Conservation (phyloP, 192 early-diverging fungal species). For the Kickxella alabastrina region DNA sequence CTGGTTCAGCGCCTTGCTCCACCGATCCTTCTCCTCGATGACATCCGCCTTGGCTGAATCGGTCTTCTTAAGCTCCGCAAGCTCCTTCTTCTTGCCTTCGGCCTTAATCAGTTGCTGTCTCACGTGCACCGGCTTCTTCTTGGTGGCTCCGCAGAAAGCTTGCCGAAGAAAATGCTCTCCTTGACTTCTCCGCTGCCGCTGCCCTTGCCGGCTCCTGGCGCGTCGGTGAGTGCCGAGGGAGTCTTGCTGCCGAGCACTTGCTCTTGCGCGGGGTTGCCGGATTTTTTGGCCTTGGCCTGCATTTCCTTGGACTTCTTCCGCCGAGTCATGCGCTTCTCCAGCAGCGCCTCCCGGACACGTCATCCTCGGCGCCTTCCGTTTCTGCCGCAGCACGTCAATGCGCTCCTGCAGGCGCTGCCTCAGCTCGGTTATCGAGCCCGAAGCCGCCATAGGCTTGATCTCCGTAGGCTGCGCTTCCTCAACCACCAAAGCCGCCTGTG, state of each 20-base stretch:
- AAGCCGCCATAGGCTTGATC: slow-evolving; percentile 28
- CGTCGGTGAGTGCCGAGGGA: slow-evolving; percentile 1
- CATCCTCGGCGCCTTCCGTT: slow-evolving; percentile 60
- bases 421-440: slow-evolving; percentile 56
- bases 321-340: slow-evolving; percentile 70
- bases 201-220: slow-evolving; percentile 3
- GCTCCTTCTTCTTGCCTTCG: slow-evolving; percentile 71
- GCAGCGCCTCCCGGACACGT: slow-evolving; percentile 64
- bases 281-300: slow-evolving; percentile 38
- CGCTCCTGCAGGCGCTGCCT: slow-evolving; percentile 59
- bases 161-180: slow-evolving; percentile 39
- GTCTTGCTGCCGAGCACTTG: slow-evolving; percentile 36
- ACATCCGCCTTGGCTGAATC: slow-evolving; percentile 60
- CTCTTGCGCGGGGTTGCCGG: slow-evolving; percentile 12
- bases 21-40: slow-evolving; percentile 73
- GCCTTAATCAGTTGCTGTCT: slow-evolving; percentile 61
- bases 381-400: slow-evolving; percentile 58
- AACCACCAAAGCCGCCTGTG: not conserved
- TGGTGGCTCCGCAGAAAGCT: slow-evolving; percentile 32
- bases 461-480: slow-evolving; percentile 16
- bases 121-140: slow-evolving; percentile 51
- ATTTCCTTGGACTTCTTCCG: slow-evolving; percentile 54
- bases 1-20: slow-evolving; percentile 74
- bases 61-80: slow-evolving; percentile 64
- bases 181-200: slow-evolving; percentile 14